Base-by-base conservation (phyloP, 2,329 filamentous ascomycete species). In the Penicillium aurantiogriseum region DNA sequence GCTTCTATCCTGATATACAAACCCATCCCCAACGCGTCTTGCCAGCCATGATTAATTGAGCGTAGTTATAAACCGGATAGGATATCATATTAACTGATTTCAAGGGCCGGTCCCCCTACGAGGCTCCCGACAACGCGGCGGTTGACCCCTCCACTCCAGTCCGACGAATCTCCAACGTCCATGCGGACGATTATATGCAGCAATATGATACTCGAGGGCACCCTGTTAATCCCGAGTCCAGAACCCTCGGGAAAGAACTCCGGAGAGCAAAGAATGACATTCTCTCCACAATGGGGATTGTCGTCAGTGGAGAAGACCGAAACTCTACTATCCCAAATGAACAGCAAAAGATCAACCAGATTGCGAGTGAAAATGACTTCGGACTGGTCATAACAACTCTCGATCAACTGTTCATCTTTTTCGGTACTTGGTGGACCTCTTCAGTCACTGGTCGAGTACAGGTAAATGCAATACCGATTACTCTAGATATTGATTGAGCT, bases 181-280 rank as follows among this genome's bases (percentile, higher is more conserved):
- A 74, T 63, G 68, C 73, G 33, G 76, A 76, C 50, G 69, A 66
- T n/a, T 80, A 80, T 65, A 69, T 76, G 46, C 79, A 81, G 59
- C 73, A 77, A 42, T 81, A 79, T 67, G 77, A 81, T 65, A 70
- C 73, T 49, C 71, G 76, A 54, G 79, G 79, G 4, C 77, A 80
- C 67, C 78, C 79, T 33, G 70, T 76, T 31, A 80, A 81, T 60
- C 69, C 71, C 4, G 71, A 70, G 33, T 79, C 79, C 7, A 76
- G 74, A 57, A 59, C 61, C 13, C 65, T 75, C 29, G 73, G 72
- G 10, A 72, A 74, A 40, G 71, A 74, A 49, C 72, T 80, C 8
- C 69, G 76, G 49, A 74, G 77, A 65, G 79, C 79, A 0, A 79
- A 81, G 59, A 81, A 81, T 70, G 79, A 81, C 59, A 77, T 80